Base-by-base conservation (phyloP, 2,329 filamentous ascomycete species). In the Mycosphaerelloides madeirae region DNA sequence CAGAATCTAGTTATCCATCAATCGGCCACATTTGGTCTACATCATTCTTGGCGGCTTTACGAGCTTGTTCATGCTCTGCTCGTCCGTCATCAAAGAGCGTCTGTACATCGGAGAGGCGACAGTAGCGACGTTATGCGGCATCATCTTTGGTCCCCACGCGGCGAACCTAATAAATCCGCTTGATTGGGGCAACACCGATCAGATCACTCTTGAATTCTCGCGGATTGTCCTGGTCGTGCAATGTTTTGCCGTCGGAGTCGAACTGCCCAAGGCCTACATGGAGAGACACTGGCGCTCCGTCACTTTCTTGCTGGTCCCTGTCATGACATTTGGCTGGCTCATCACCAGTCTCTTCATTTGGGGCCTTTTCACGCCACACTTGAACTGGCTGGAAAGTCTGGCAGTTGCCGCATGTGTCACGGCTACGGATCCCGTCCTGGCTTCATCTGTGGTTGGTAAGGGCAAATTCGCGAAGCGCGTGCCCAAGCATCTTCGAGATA, bases 101-200 rank as follows among this genome's bases (percentile, higher is more conserved):
- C 79, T 97, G 63, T 98, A 98, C 73, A 98, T 98, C 66, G 93
- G 93, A 64, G 93, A 98, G 77, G 93, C 93, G 39, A 97, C 93
- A 1, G 87, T 98, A 34, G 88, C 89, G 39, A 94, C 88, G 2
- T 69, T 95, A 38, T 88, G 85, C 62, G 88, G 88, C 53, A 83
- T 95, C 65, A 89, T 93, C 58, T 94, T 95, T 60, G 88, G 89
- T 0, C 89, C 89, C 13, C 82, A 89, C 71, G 87, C 83, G 31
- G 86, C 87, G 47, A 81, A 88, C 58, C 74, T 94, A 31, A 90
- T 95, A 64, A 74, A 91, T 61, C 88, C 84, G 41, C 61, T 69
- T 46, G 74, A 75, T 46, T 95, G 89, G 89, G 87, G 87, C 47
- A 90, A 84, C 57, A 80, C 83, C 52, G 89, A 95, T 68, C 84